phyloP scores from a whole-genome alignment of 2,329 filamentous ascomycete genomes.

The Epicoccum sorghinum region DNA sequence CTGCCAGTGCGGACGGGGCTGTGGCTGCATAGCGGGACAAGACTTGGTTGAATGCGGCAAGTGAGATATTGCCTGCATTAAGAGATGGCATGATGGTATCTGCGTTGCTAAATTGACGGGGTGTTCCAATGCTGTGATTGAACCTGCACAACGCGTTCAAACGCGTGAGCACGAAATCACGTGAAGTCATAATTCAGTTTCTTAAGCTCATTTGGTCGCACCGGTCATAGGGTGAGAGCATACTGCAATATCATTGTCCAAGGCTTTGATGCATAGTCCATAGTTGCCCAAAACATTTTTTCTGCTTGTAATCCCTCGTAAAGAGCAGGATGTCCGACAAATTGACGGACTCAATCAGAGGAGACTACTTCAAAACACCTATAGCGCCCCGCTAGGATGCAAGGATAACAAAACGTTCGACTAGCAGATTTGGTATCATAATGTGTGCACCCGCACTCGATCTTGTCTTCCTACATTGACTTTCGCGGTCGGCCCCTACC shows the following conservation, averaged over 20 bases:
- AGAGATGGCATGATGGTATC: constrained; percentile 11
- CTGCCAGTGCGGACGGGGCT: constrained; percentile 35
- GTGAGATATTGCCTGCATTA: constrained; percentile 23
- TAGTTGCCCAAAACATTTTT: too few relatives aligned
- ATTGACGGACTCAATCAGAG: too few relatives aligned
- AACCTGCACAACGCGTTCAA: neutral
- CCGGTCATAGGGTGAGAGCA: too few relatives aligned
- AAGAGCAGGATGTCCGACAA: too few relatives aligned
- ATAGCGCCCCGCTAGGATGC: constrained; percentile 1
- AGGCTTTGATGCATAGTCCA: too few relatives aligned
- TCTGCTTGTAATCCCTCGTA: too few relatives aligned
- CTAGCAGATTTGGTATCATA: too few relatives aligned
- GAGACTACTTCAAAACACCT: neutral
- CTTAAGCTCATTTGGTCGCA: too few relatives aligned
- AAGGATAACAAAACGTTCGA: neutral
- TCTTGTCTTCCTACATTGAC: constrained; percentile 10
- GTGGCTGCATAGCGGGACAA: constrained; percentile 34
- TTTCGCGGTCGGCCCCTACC: constrained; percentile 37
- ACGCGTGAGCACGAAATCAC: neutral
- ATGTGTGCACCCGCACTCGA: neutral
- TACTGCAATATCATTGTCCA: too few relatives aligned
- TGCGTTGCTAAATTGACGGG: neutral
- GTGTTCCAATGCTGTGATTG: neutral
- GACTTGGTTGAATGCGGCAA: constrained; percentile 23
- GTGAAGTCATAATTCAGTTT: too few relatives aligned